Base-by-base conservation (phyloP, 805 yeast genomes). In the Kluyveromyces starmeri region DNA sequence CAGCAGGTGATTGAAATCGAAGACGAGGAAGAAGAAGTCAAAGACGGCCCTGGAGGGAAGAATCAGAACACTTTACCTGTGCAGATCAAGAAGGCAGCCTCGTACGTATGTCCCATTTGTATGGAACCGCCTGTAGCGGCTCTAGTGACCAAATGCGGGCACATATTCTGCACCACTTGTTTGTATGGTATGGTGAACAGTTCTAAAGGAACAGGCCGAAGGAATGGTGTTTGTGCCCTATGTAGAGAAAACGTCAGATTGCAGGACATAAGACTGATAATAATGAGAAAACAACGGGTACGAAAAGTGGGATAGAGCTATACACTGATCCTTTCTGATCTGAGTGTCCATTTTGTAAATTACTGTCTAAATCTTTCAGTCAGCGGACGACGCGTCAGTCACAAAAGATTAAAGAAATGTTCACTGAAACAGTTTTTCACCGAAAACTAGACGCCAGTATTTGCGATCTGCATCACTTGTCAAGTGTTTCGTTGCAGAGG, bases 81-180 rank as follows among this genome's bases (percentile, higher is more conserved):
- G 3, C 40, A 48, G 35, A 37, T 43, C 43, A 60, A 56, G 28
- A 47, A 59, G 2, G 48, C 63, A 18, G 53, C 53, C 21, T 61
- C 61, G 11, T 62, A 62, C 19, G 53, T 51, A 20, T 73, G 81
- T 47, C 75, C 77, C 0, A 68, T 75, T 14, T 75, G 81, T 35
- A 66, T 74, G 47, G 79, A 73, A 7, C 62, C 67, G 4, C 73
- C 76, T 3, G 65, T 59, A 11, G 45, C 57, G 5, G 67, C 77
- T 2, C 62, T 65, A 20, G 67, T 68, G 12, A 61, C 73, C 3
- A 68, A 71, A 0, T 75, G 81, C 53, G 81, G 81, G 0, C 81
- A 75, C 48, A 55, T 70, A 2, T 73, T 67, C 44, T 75, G 81
- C 45, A 59, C 66, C 5, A 67, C 65, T 18, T 75, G 80, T 47